Evolutionary conservation across 306 rosid species (phyloP).

Genomic region (Rubus idaeus): DNA sequence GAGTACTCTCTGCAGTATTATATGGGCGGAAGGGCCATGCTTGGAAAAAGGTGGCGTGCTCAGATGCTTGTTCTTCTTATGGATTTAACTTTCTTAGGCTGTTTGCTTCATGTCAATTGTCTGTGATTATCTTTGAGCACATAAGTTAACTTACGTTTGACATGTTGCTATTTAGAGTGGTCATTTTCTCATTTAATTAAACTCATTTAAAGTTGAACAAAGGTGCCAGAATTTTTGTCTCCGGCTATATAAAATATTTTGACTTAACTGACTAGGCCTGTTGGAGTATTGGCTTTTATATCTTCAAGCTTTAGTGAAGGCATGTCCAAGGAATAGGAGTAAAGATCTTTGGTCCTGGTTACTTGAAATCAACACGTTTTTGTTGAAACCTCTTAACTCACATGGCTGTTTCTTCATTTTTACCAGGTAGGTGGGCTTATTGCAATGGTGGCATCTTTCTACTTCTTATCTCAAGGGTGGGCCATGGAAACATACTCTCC

Average conservation of each 20-base stretch:
- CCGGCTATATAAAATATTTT: background rate
- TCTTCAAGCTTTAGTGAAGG: background rate
- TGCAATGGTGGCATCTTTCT: conserved; percentile 87
- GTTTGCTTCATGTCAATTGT: background rate
- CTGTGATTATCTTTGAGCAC: background rate
- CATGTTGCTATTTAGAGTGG: conserved; percentile 5
- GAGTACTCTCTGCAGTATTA: conserved; percentile 85
- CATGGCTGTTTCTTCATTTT: conserved; percentile 34
- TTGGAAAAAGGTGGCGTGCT: conserved; percentile 81
- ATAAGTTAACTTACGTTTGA: background rate
- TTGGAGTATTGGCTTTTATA: background rate
- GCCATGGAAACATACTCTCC: conserved; percentile 83
- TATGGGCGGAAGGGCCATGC: conserved; percentile 74
- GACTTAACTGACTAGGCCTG: background rate
- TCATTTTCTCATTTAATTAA: background rate
- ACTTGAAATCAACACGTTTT: background rate
- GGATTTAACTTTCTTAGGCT: conserved; percentile 1
- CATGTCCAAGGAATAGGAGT: background rate
- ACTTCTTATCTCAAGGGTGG: conserved; percentile 95
- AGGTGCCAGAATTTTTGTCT: background rate
- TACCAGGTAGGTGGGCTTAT: conserved; percentile 89
- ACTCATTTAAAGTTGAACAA: background rate
- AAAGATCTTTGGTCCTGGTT: background rate
- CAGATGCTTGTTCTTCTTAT: conserved; percentile 12
- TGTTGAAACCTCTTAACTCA: conserved; percentile 26